Percentiles rank a stretch among this genome's conserved stretches.
Evolutionary conservation across 2,329 filamentous ascomycete species (phyloP).

Genomic region (Exophiala mesophila): DNA sequence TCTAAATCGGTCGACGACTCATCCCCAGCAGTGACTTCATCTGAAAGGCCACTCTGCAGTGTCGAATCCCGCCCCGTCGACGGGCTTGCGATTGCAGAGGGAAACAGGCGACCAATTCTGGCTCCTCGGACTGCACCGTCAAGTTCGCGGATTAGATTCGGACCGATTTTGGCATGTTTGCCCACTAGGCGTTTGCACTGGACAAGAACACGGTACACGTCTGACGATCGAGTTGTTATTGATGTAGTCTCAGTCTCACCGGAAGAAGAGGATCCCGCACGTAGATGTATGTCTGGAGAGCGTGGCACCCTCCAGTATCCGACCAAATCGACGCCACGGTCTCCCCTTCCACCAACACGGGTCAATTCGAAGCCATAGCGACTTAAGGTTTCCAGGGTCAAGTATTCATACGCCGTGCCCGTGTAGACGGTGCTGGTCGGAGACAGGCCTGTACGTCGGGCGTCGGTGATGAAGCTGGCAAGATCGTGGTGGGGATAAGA

Average conservation of each 20-base stretch:
- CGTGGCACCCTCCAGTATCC: conserved; percentile 42
- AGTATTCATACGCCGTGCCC: conserved; percentile 46
- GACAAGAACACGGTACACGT: conserved; percentile 38
- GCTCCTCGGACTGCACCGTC: conserved; percentile 51
- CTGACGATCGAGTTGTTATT: too few species aligned
- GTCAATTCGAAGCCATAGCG: conserved; percentile 37
- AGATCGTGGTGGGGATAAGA: conserved; percentile 28
- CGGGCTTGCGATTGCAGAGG: too few species aligned
- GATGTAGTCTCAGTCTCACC: too few species aligned
- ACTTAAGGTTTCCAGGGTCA: conserved; percentile 36
- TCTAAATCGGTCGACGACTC: too few species aligned
- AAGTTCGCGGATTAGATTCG: conserved; percentile 43
- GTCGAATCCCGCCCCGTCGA: too few species aligned
- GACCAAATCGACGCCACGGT: conserved; percentile 44
- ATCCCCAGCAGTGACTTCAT: neutral
- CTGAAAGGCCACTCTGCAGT: too few species aligned
- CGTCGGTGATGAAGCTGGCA: conserved; percentile 38
- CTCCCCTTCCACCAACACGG: conserved; percentile 42
- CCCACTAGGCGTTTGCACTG: conserved; percentile 43
- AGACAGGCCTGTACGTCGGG: conserved; percentile 35
- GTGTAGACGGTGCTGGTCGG: conserved; percentile 37
- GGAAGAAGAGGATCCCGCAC: neutral
- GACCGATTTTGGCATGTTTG: conserved; percentile 35
- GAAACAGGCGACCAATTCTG: conserved; percentile 5
- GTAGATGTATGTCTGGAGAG: conserved; percentile 4